Evolutionary conservation across 805 yeast genomes (phyloP), one percentile per base, ranked within the genome.

Genomic region (Kodamaea laetipori): DNA sequence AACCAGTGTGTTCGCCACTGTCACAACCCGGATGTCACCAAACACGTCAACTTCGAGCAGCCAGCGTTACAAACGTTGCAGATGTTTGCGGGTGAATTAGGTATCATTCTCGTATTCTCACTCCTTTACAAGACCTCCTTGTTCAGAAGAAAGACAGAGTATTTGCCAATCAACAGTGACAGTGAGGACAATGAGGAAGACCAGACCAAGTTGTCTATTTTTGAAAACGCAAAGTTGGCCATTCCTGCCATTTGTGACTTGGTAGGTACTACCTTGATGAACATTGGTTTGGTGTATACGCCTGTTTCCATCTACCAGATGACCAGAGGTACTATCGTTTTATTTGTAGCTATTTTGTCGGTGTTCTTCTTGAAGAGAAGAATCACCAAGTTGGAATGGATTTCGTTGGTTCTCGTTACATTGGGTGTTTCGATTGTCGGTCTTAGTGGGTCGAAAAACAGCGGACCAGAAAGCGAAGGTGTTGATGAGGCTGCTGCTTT

Each of bases 271-370:
- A 86, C 94, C 0, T 63, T 86, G 50, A 74, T 86, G 80, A 83
- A 86, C 53, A 59, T 85, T n/a, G 94, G 94, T 0, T 69, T 86
- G 47, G 60, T 84, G 17, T 81, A 80, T 61, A 81, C 82, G 1
- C 92, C 94, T 0, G 94, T 86, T 6, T 83, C 90, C 1, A 76
- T 86, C 39, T 86, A 85, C 61, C 95, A 86, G 60, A 86, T 86
- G 95, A 81, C 85, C n/a, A 69, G 95, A 50, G 94, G 95, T 2
- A 78, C 89, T 0, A 66, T 85, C 32, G 86, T 86, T 33, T 63
- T 86, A 32, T 85, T 84, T 64, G 95, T 86, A 17, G 95, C 90
- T 1, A 61, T 81, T 11, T 73, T 85, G 55, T 81, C 88, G 16
- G 82, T 82, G 28, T 19, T 82, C 1, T 84, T 85, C 55, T 72